Evolutionary conservation across 208 protist species (phyloP).

Genomic region (Leishmania major): DNA sequence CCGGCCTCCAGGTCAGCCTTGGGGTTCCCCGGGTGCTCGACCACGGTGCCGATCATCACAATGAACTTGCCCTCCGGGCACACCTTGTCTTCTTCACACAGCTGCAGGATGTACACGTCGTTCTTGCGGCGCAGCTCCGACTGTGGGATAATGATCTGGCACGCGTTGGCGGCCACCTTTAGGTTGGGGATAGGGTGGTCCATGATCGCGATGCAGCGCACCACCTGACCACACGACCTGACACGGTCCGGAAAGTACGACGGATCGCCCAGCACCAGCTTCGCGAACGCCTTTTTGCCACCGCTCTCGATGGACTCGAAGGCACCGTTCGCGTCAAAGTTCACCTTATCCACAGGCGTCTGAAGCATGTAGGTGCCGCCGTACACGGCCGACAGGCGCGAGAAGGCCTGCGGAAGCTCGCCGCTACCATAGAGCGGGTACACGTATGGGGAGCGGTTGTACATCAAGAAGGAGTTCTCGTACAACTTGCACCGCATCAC

Average conservation of each 20-base stretch:
- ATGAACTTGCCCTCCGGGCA: conserved; percentile 97
- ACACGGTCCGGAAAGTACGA: conserved; percentile 99
- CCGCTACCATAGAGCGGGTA: conserved; percentile 99
- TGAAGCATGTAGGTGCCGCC: conserved; percentile 99
- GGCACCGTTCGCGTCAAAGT: conserved; percentile 94
- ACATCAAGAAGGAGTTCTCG: conserved; percentile 94
- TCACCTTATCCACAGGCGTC: conserved; percentile 96
- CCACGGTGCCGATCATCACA: conserved; percentile 97
- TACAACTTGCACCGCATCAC: conserved; percentile 97
- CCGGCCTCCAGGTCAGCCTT: conserved; percentile 93
- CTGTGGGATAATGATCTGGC: conserved; percentile 98
- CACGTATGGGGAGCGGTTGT: conserved; percentile 98
- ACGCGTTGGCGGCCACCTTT: conserved; percentile 78
- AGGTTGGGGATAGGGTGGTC: conserved; percentile 90
- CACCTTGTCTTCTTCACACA: conserved; percentile 95
- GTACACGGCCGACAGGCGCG: conserved; percentile 92
- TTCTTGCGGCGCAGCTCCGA: conserved; percentile 94
- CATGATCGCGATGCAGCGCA: conserved; percentile 98
- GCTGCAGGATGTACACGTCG: conserved; percentile 98
- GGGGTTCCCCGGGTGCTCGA: conserved; percentile 96
- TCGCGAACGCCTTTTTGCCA: conserved; percentile 87
- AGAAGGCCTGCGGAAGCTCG: conserved; percentile 99
- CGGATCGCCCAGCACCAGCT: conserved; percentile 98
- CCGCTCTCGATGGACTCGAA: conserved; percentile 94
- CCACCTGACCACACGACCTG: conserved; percentile 90